Evolutionary conservation across 2,329 filamentous ascomycete species (phyloP).

Genomic region (Xylaria sp.): DNA sequence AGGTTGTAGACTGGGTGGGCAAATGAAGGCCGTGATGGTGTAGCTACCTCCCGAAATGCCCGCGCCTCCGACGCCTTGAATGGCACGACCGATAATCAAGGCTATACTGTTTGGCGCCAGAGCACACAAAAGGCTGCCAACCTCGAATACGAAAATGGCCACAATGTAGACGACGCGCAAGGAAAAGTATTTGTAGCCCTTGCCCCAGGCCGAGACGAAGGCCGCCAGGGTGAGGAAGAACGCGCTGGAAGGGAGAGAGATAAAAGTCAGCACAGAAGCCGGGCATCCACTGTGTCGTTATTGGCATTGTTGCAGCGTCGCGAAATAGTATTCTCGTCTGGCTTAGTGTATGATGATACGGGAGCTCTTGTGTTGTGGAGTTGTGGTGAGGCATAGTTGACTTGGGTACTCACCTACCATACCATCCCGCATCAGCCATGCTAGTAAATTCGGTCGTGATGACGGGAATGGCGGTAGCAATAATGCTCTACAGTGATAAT

Average conservation of each 20-base stretch:
- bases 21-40: slow-evolving; percentile 39
- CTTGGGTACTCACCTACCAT: too few relatives aligned
- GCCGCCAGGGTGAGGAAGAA: slow-evolving; percentile 57
- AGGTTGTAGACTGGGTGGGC: slow-evolving; percentile 14
- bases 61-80: slow-evolving; percentile 41
- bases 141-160: slow-evolving; percentile 25
- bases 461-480: slow-evolving; percentile 62
- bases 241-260: too few relatives aligned
- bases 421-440: slow-evolving; percentile 63
- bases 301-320: too few relatives aligned
- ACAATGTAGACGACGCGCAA: slow-evolving; percentile 29
- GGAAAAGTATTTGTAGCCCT: slow-evolving; percentile 52
- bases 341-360: too few relatives aligned
- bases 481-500: slow-evolving; percentile 62
- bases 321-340: too few relatives aligned
- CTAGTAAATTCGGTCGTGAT: slow-evolving; percentile 60
- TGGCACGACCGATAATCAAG: slow-evolving; percentile 30
- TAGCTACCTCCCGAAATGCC: slow-evolving; percentile 45
- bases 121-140: slow-evolving; percentile 25
- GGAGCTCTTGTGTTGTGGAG: too few relatives aligned
- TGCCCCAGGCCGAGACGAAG: slow-evolving; percentile 55
- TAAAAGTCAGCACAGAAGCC: too few relatives aligned
- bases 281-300: too few relatives aligned
- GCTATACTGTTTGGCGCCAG: slow-evolving; percentile 22
- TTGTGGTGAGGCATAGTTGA: too few relatives aligned